Percentiles rank a stretch among this genome's conserved stretches.
Conservation (phyloP, 495 filamentous ascomycete genomes). For the Penicillium cosmopolitanum region DNA sequence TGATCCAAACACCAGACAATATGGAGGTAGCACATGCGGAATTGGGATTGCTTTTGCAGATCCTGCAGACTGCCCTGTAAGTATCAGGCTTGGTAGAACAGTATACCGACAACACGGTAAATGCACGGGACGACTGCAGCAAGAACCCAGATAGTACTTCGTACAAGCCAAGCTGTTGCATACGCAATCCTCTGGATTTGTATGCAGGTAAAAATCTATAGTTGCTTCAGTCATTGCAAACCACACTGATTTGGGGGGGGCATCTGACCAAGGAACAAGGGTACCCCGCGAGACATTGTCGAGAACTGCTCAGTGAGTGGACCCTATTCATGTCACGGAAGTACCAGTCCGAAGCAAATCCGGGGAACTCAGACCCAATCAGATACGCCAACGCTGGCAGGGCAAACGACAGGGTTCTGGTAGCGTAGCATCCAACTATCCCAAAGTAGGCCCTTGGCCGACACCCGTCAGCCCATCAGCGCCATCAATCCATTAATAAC, state of each 20-base stretch:
- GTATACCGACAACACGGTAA: background rate
- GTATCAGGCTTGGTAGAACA: background rate
- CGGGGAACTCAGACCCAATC: slow-evolving; percentile 6
- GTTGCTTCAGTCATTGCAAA: background rate
- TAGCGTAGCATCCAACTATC: slow-evolving; percentile 9
- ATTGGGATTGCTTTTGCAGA: background rate
- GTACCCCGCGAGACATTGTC: background rate
- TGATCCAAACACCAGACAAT: background rate
- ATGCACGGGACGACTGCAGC: background rate
- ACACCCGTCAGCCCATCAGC: slow-evolving; percentile 7
- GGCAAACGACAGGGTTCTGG: slow-evolving; percentile 1
- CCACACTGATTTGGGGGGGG: background rate
- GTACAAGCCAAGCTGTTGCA: background rate
- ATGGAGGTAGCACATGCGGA: slow-evolving; percentile 2
- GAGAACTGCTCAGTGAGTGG: slow-evolving; percentile 2
- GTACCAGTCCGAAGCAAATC: slow-evolving; percentile 9
- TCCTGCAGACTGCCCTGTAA: slow-evolving; percentile 2
- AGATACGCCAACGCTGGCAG: background rate
- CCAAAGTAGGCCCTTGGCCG: slow-evolving; percentile 5
- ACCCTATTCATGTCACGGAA: background rate
- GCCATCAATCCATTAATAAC: slow-evolving; percentile 6
- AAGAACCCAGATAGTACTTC: background rate
- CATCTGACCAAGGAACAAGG: slow-evolving; percentile 1
- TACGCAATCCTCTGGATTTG: background rate
- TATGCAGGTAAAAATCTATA: background rate